phyloP scores from a whole-genome alignment of 164 flowering plant species.

The grape (Vitis vinifera) region ASM3070453v1 NC_081812.1:415501-416000 shows the following conservation, averaged over 20 bases:
- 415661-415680: conserved; percentile 11
- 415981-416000: neutral
- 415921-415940: conserved; percentile 89
- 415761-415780: conserved; percentile 49
- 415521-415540: conserved; percentile 52
- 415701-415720: neutral
- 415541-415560: conserved; percentile 73
- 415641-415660: conserved; percentile 46
- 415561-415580: conserved; percentile 76
- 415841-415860: conserved; percentile 38
- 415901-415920: conserved; percentile 94
- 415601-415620: conserved; percentile 65
- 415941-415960: conserved; percentile 51
- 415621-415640: conserved; percentile 65
- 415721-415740: conserved; percentile 58
- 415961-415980: conserved; percentile 9
- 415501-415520: neutral
- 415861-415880: conserved; percentile 90
- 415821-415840: conserved; percentile 41
- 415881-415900: conserved; percentile 75
- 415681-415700: conserved; percentile 4
- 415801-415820: conserved; percentile 77
- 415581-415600: conserved; percentile 63
- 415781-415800: conserved; percentile 76
- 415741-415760: conserved; percentile 70